Conservation (phyloP, 73 alveolate species). For the Blepharisma stoltei region DNA sequence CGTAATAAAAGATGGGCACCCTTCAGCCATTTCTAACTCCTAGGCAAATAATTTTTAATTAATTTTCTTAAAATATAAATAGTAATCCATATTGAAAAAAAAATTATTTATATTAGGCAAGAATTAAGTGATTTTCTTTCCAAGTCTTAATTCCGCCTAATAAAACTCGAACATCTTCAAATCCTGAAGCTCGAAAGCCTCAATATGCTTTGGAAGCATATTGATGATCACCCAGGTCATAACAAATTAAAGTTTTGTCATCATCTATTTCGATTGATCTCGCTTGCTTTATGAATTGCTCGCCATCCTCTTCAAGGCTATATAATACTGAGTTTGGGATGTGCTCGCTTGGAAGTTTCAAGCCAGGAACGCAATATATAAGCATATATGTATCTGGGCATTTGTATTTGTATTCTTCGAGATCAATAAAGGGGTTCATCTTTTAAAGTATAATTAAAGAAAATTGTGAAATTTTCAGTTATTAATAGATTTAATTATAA, state of each 20-base stretch:
- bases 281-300: neutral
- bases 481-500: no score
- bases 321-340: conserved; percentile 7
- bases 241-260: conserved; percentile 20
- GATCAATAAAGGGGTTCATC: conserved; percentile 21
- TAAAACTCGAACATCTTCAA: conserved; percentile 15
- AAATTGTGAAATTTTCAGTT: no score
- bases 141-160: neutral
- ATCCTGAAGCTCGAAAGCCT: conserved; percentile 20
- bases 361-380: neutral
- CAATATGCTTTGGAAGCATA: conserved; percentile 26
- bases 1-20: neutral
- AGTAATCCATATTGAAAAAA: no score
- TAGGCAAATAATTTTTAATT: no score
- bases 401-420: neutral
- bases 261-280: conserved; percentile 21
- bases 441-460: neutral
- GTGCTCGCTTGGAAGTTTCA: neutral
- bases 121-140: neutral
- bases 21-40: neutral
- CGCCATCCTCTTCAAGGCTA: neutral
- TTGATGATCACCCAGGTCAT: conserved; percentile 6
- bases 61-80: no score
- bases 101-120: no score
- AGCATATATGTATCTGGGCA: neutral